Evolutionary conservation across 164 flowering plant genomes (phyloP).

Genomic region (Hamamelis virginiana): DNA sequence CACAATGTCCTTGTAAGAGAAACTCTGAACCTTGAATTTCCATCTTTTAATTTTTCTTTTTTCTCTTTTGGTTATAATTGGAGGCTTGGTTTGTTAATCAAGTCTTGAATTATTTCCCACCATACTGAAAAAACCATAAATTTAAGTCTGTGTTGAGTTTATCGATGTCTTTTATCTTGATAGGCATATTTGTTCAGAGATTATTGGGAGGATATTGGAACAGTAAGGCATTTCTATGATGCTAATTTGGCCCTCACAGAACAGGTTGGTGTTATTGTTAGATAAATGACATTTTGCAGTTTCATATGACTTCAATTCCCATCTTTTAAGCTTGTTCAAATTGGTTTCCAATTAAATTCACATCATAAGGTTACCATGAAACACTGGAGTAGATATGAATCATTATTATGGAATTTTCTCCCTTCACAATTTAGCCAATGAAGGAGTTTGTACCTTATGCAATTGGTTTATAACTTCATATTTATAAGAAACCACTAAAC

Average conservation of each 20-base stretch:
- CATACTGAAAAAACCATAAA: no score
- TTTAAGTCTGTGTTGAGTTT: neutral
- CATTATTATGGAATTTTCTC: no score
- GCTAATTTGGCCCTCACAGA: slow-evolving; percentile 81
- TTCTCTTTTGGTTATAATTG: no score
- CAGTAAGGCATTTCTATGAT: slow-evolving; percentile 70
- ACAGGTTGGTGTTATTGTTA: slow-evolving; percentile 45
- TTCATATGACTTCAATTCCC: neutral
- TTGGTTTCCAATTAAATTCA: no score
- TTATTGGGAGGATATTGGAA: slow-evolving; percentile 94
- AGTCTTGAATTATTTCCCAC: neutral
- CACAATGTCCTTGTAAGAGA: slow-evolving; percentile 68
- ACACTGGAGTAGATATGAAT: no score
- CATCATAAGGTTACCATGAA: no score
- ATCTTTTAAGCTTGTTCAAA: no score
- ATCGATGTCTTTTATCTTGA: slow-evolving; percentile 6
- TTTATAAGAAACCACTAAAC: no score
- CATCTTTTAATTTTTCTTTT: neutral
- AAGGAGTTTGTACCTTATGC: no score
- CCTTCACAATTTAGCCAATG: no score
- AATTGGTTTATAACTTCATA: no score
- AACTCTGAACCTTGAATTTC: neutral
- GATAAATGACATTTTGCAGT: neutral
- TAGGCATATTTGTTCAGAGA: slow-evolving; percentile 84
- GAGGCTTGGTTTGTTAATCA: no score